A percentile compares a stretch with the other conserved stretches of the same genome.
phyloP scores from a whole-genome alignment of 768 basidiomycete species.

The Trametes elegans region DNA sequence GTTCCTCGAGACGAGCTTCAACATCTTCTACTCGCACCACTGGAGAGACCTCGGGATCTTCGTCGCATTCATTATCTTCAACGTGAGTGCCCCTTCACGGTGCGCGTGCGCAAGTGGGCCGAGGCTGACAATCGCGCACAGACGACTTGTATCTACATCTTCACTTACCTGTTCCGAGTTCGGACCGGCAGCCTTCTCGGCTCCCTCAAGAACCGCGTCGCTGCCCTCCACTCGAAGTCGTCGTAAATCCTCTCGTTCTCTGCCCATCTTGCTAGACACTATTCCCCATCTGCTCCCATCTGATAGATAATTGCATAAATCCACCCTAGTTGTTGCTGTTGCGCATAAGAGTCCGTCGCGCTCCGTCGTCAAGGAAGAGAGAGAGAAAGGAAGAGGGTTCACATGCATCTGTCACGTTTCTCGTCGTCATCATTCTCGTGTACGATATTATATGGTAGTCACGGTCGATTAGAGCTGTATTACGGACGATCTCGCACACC shows the following conservation, averaged over 20 bases:
- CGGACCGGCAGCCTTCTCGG: conserved; percentile 16
- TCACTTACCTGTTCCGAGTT: conserved; percentile 61
- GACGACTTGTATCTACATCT: conserved; percentile 44
- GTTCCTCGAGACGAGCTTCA: conserved; percentile 55
- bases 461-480: background rate
- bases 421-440: too few species aligned
- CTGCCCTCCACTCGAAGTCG: conserved; percentile 1
- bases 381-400: too few species aligned
- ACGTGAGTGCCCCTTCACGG: conserved; percentile 34
- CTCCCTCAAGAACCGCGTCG: conserved; percentile 7
- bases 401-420: too few species aligned
- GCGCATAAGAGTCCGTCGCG: too few species aligned
- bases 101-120: background rate
- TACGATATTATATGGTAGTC: background rate
- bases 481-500: background rate
- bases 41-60: conserved; percentile 51
- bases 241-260: background rate
- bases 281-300: background rate
- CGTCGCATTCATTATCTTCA: conserved; percentile 41
- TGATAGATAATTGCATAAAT: too few species aligned
- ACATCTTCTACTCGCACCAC: conserved; percentile 52
- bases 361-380: too few species aligned
- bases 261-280: background rate
- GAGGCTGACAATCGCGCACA: conserved; percentile 23
- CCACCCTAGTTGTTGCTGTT: too few species aligned